Conservation (phyloP, 2,329 filamentous ascomycete genomes). For the Parascedosporium putredinis region DNA sequence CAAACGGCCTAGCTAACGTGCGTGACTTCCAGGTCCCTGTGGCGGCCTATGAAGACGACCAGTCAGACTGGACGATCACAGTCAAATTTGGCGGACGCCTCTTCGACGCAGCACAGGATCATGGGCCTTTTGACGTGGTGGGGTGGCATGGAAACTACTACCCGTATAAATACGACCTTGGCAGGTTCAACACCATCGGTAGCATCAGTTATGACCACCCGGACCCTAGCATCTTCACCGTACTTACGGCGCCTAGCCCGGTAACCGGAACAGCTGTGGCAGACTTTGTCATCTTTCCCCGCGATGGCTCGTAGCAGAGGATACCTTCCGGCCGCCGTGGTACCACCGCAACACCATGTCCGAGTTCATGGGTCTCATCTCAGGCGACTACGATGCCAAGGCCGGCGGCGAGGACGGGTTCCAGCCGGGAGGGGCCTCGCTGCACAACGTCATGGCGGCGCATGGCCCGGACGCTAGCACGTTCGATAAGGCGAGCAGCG, state of each 20-base stretch:
- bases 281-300: constrained; percentile 62
- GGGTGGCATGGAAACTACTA: constrained; percentile 64
- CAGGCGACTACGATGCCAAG: constrained; percentile 19
- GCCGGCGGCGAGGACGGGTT: constrained; percentile 20
- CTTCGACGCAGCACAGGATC: constrained; percentile 49
- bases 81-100: constrained; percentile 53
- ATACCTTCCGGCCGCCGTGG: constrained; percentile 55
- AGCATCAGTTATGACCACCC: constrained; percentile 52
- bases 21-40: constrained; percentile 55
- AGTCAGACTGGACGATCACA: constrained; percentile 44
- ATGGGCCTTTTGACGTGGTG: constrained; percentile 61
- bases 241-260: constrained; percentile 48
- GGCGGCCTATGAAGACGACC: constrained; percentile 47
- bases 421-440: constrained; percentile 28
- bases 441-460: constrained; percentile 48
- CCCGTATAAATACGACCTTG: constrained; percentile 46
- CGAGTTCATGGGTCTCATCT: constrained; percentile 45
- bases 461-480: constrained; percentile 36
- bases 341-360: constrained; percentile 52
- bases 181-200: constrained; percentile 47
- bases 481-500: constrained; percentile 33
- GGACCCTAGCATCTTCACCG: constrained; percentile 56
- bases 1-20: constrained; percentile 54
- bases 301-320: constrained; percentile 51
- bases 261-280: constrained; percentile 42